phyloP scores from a whole-genome alignment of 345 rosid genomes.

The Clarkia xantiana region DNA sequence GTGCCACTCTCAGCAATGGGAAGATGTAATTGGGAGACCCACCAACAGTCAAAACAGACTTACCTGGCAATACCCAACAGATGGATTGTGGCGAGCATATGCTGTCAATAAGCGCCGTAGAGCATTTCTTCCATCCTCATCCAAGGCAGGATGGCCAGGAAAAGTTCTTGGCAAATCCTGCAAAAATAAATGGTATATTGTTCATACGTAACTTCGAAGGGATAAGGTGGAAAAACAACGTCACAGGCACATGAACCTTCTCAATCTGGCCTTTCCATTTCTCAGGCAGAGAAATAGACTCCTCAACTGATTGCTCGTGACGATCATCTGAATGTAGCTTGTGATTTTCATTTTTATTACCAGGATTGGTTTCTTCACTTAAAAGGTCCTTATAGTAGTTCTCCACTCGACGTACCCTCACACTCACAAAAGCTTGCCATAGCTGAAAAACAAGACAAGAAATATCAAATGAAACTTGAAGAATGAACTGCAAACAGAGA shows the following conservation, averaged over 20 bases:
- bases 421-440: conserved; percentile 99
- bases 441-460: conserved; percentile 45
- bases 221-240: neutral
- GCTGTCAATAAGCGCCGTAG: conserved; percentile 96
- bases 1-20: neutral
- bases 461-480: conserved; percentile 3
- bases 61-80: conserved; percentile 99
- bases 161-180: conserved; percentile 99
- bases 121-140: conserved; percentile 95
- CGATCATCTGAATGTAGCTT: conserved; percentile 18
- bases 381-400: conserved; percentile 74
- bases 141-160: conserved; percentile 99
- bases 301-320: conserved; percentile 26
- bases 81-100: conserved; percentile 97
- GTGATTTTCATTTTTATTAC: conserved; percentile 24
- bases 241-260: conserved; percentile 37
- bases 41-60: conserved; percentile 4
- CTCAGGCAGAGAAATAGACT: conserved; percentile 46
- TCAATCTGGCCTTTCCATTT: conserved; percentile 99
- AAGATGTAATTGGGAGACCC: too few species aligned
- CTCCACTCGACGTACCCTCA: conserved; percentile 65
- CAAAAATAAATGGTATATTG: conserved; percentile 8
- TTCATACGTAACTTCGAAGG: neutral
- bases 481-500: conserved; percentile 3
- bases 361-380: conserved; percentile 35